A percentile compares a stretch with the other conserved stretches of the same genome.
Conservation (phyloP, 176 grass and related monocot genomes). For the Rhynchospora pubera region DNA sequence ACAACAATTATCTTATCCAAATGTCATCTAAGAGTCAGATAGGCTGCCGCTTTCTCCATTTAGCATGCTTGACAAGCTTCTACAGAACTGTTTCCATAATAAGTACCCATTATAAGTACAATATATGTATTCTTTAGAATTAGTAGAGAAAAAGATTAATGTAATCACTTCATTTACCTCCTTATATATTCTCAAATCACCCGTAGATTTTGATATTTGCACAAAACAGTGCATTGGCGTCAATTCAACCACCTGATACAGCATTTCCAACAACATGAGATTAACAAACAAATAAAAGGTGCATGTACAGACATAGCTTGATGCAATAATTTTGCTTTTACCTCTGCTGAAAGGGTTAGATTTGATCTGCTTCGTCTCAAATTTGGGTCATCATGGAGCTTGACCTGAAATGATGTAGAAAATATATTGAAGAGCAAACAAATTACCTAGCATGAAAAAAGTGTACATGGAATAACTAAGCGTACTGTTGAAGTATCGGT, state of each 20-base stretch:
- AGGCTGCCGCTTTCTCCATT: conserved; percentile 21
- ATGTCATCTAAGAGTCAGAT: conserved; percentile 4
- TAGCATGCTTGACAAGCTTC: conserved; percentile 39
- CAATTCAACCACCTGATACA: conserved; percentile 53
- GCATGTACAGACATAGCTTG: not conserved
- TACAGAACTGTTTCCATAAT: conserved; percentile 46
- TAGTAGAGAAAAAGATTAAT: not conserved
- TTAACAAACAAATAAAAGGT: not conserved
- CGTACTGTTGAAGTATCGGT: conserved; percentile 47
- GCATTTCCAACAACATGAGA: conserved; percentile 17
- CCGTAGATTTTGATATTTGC: conserved; percentile 48
- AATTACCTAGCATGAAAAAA: not conserved
- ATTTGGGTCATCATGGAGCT: conserved; percentile 39
- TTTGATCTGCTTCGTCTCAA: conserved; percentile 41
- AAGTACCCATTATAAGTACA: not conserved
- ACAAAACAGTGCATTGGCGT: conserved; percentile 42
- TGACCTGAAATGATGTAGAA: conserved; percentile 38
- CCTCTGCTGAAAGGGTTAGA: conserved; percentile 49
- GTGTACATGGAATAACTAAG: not conserved
- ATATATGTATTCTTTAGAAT: not conserved
- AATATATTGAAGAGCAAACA: too few relatives aligned
- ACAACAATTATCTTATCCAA: not conserved
- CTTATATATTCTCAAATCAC: conserved; percentile 52
- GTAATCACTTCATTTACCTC: conserved; percentile 28
- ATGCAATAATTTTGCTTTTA: not conserved